A percentile compares a stretch with the other conserved stretches of the same genome.
Conservation (phyloP, 2,329 filamentous ascomycete species). For the Sporothrix luriei region DNA sequence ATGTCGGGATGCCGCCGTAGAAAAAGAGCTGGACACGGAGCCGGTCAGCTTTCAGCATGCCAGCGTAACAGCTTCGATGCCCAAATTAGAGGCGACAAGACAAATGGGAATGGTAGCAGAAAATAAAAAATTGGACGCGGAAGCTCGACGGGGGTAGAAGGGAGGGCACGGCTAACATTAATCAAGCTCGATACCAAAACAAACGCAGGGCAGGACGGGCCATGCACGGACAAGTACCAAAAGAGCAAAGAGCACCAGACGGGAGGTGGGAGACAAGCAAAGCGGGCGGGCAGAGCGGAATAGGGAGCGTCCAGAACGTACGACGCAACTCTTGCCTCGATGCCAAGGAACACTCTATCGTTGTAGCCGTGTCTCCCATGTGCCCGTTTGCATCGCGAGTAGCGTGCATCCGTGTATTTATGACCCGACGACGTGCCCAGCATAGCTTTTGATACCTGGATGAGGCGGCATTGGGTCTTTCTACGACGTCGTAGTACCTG, state of each 20-base stretch:
- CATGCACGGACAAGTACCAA: constrained; percentile 15
- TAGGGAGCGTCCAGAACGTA: not conserved
- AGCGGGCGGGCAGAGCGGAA: constrained; percentile 1
- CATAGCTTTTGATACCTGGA: no score
- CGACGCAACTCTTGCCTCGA: not conserved
- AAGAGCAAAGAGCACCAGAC: not conserved
- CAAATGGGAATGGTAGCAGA: not conserved
- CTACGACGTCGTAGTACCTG: not conserved
- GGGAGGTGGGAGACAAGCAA: not conserved
- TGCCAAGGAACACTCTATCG: constrained; percentile 20
- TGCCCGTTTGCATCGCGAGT: constrained; percentile 13
- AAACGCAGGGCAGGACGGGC: not conserved
- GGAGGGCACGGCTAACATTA: not conserved
- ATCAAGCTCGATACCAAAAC: constrained; percentile 1
- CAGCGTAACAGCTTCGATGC: not conserved
- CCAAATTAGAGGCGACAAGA: not conserved
- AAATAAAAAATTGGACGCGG: not conserved
- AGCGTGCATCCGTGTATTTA: not conserved
- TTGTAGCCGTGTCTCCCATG: not conserved
- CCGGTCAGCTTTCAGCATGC: not conserved
- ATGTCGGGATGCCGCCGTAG: constrained; percentile 1
- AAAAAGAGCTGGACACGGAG: not conserved
- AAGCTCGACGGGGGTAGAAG: not conserved
- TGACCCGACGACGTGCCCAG: no score
- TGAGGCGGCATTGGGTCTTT: not conserved